A percentile compares a stretch with the other conserved stretches of the same genome.
Evolutionary conservation across 371 early-diverging fungal species (phyloP).

Genomic region (Aphelidium insulamus): DNA sequence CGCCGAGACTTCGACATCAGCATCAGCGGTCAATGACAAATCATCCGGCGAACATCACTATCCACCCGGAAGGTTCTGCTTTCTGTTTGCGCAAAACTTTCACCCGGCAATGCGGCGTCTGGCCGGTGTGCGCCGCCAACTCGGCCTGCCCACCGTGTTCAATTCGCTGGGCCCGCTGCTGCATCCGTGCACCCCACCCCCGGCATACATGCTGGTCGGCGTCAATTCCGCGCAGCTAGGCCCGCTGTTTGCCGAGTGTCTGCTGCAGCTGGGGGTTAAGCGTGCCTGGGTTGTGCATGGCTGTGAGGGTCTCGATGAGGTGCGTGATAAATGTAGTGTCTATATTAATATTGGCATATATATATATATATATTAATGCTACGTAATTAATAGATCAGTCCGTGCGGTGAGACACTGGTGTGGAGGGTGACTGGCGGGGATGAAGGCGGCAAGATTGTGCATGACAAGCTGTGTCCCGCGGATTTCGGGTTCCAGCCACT

Average conservation of each 20-base stretch:
- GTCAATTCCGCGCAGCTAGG: constrained; percentile 62
- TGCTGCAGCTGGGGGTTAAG: constrained; percentile 42
- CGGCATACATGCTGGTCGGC: constrained; percentile 63
- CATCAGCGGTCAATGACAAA: too few relatives aligned
- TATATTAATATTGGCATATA: background rate
- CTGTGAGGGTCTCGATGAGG: constrained; percentile 52
- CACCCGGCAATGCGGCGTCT: constrained; percentile 80
- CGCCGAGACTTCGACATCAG: too few relatives aligned
- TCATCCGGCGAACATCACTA: too few relatives aligned
- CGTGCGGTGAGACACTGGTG: constrained; percentile 23
- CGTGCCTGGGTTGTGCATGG: constrained; percentile 75
- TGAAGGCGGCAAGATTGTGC: constrained; percentile 32
- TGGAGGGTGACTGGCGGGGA: too few relatives aligned
- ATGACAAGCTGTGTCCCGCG: constrained; percentile 41
- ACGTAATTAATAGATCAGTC: constrained; percentile 30
- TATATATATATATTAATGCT: background rate
- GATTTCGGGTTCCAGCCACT: constrained; percentile 80
- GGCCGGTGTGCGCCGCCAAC: constrained; percentile 48
- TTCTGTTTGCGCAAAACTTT: constrained; percentile 73
- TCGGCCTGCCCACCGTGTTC: constrained; percentile 84
- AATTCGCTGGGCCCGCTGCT: constrained; percentile 83
- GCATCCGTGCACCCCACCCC: constrained; percentile 49
- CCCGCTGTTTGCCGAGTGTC: constrained; percentile 54
- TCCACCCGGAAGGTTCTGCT: constrained; percentile 52
- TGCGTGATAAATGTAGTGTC: constrained; percentile 5